Evolutionary conservation across 371 early-diverging fungal species (phyloP).

Genomic region (Rhizomucor miehei): DNA sequence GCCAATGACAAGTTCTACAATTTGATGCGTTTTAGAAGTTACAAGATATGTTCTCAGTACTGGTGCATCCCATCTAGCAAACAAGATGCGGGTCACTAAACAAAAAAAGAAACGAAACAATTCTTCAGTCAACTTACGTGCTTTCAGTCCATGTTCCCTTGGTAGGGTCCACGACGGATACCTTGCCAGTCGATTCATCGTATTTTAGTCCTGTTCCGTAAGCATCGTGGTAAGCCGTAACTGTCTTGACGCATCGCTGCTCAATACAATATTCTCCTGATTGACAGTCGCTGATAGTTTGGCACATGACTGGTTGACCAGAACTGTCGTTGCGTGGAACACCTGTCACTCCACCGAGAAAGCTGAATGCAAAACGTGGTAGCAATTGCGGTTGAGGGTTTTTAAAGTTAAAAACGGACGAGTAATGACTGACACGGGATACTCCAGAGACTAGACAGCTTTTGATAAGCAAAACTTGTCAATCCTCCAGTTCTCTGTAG

Average conservation of each 20-base stretch:
- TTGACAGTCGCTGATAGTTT: slow-evolving; percentile 35
- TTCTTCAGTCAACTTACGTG: slow-evolving; percentile 47
- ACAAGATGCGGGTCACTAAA: not conserved
- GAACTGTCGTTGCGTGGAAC: slow-evolving; percentile 15
- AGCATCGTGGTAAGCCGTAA: slow-evolving; percentile 68
- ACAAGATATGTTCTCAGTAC: slow-evolving; percentile 57
- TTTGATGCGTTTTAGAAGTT: slow-evolving; percentile 53
- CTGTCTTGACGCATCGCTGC: slow-evolving; percentile 47
- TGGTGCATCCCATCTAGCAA: slow-evolving; percentile 51
- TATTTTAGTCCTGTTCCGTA: slow-evolving; percentile 71
- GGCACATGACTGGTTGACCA: slow-evolving; percentile 13
- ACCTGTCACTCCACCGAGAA: slow-evolving; percentile 56
- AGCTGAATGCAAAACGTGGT: slow-evolving; percentile 42
- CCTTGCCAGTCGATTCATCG: slow-evolving; percentile 43
- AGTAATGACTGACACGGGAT: slow-evolving; percentile 35
- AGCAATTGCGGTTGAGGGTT: slow-evolving; percentile 38
- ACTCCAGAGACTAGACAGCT: slow-evolving; percentile 25
- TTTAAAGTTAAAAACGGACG: slow-evolving; percentile 38
- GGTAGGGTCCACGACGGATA: slow-evolving; percentile 57
- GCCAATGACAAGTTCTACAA: slow-evolving; percentile 62
- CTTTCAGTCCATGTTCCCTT: slow-evolving; percentile 72
- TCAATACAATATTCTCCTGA: slow-evolving; percentile 50
- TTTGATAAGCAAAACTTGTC: too few species aligned
- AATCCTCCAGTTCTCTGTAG: not conserved
- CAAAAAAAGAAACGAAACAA: not conserved